Evolutionary conservation across 2,329 filamentous ascomycete genomes (phyloP), one percentile per base, ranked within the genome.

Genomic region (Ophiocordyceps camponoti-leonardi): DNA sequence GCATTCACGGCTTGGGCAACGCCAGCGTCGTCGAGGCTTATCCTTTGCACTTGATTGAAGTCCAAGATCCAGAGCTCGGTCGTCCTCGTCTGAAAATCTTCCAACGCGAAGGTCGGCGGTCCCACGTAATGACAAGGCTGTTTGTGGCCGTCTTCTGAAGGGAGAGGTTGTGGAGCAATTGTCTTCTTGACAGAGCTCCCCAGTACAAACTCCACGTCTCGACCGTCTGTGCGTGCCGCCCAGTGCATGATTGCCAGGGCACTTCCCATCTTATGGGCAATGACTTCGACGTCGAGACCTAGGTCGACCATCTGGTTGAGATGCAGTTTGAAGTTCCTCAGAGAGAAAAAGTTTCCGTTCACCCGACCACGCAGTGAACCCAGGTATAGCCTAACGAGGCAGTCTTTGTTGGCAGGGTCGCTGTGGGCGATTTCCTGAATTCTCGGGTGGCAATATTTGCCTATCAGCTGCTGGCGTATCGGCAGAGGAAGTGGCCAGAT

Each of bases 171-270:
- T 18, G 14, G 2, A 4, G 2, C 10, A 16, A 10, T 4, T 14
- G 20, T 44, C 12, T 40, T 42, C 13, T 40, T 13, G 2, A 47
- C 30, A 6, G 53, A 49, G 37, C 51, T 53, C 0, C 57, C 58
- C 8, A 63, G 44, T 1, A 56, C 57, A 43, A 63, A 63, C 40
- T 64, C 55, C 0, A 64, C 52, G 18, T 58, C 59, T 4, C 51
- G 48, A 0, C 53, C 61, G 22, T 63, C 58, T 0, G 50, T 54
- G 11, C 43, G 48, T 0, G 58, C 60, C 0, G 22, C 52, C 58
- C 58, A 63, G 41, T 62, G 60, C 51, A 63, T 52, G 1, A 58
- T 39, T 0, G 58, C 58, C 1, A 63, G 48, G 1, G 58, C 49
- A 20, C 49, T 42, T 0, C 47, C 59, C 51, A 63, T 58, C 1